These are phyloP conservation scores for Ceratocystiopsis brevicomis DNA, from an alignment of 2,329 filamentous ascomycete species.

Conservation along the genomic window DNA sequence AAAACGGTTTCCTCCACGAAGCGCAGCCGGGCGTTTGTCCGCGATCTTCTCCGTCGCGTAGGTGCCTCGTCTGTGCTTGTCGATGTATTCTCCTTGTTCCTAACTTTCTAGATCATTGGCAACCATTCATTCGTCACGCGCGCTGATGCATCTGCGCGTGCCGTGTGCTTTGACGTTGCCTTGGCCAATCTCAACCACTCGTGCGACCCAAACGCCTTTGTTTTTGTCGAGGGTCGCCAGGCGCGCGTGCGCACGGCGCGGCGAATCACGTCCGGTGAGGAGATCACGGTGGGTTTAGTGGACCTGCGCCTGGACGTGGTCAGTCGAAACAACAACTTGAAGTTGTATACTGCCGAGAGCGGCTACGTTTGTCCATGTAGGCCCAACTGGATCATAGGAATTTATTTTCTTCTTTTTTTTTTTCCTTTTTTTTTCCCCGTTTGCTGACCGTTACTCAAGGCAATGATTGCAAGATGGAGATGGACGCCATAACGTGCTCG, in stretches of 20 bases:
- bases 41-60: constrained; percentile 2
- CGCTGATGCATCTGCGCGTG: not conserved
- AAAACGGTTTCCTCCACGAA: not conserved
- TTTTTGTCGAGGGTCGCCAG: constrained; percentile 16
- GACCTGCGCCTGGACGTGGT: constrained; percentile 12
- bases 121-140: not conserved
- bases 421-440: not conserved
- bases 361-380: constrained; percentile 1
- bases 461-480: too few species aligned
- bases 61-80: not conserved
- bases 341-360: not conserved
- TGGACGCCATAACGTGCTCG: too few species aligned
- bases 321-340: constrained; percentile 9
- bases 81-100: too few species aligned
- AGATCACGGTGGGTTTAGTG: constrained; percentile 18
- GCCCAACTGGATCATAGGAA: not conserved
- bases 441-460: too few species aligned
- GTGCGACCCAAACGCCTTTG: constrained; percentile 17
- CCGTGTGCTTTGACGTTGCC: constrained; percentile 12
- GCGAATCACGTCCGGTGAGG: constrained; percentile 15
- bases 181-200: constrained; percentile 19
- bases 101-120: constrained; percentile 3
- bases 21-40: not conserved
- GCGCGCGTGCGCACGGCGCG: constrained; percentile 15
- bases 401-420: not conserved